Evolutionary conservation across 1,284 basidiomycete genomes (phyloP).

Genomic region (Volvariella volvacea): DNA sequence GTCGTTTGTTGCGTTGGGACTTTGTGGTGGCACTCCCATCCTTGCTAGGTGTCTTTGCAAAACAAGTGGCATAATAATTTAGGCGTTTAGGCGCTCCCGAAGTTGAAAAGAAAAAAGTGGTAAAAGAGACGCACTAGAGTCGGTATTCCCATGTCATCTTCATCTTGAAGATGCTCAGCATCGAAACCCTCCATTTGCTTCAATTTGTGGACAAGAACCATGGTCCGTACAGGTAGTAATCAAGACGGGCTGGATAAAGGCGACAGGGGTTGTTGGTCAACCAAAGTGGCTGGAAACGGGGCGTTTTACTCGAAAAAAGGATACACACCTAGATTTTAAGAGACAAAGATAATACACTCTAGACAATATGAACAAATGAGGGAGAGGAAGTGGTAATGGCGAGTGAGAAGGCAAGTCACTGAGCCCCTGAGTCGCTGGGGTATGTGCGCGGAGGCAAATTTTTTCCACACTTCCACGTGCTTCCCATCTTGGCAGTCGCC

Average conservation of each 20-base stretch:
- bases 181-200: slow-evolving; percentile 11
- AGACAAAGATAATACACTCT: neutral
- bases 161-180: slow-evolving; percentile 8
- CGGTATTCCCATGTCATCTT: neutral
- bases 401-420: slow-evolving; percentile 1
- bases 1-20: neutral
- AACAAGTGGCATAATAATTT: too few species aligned
- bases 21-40: neutral
- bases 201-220: slow-evolving; percentile 15
- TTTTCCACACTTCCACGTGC: slow-evolving; percentile 17
- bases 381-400: neutral
- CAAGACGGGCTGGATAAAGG: slow-evolving; percentile 5
- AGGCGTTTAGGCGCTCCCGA: too few species aligned
- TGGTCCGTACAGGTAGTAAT: slow-evolving; percentile 7
- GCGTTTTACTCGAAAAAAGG: slow-evolving; percentile 1
- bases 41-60: too few species aligned
- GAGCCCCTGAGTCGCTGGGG: slow-evolving; percentile 17
- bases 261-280: slow-evolving; percentile 13
- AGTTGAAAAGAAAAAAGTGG: too few species aligned
- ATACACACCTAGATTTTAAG: slow-evolving; percentile 1
- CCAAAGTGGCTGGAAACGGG: neutral
- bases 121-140: neutral
- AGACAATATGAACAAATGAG: slow-evolving; percentile 1
- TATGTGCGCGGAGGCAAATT: slow-evolving; percentile 17
- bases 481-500: slow-evolving; percentile 1